Conservation (phyloP, 2,329 filamentous ascomycete genomes). For the Fusarium papillatum region DNA sequence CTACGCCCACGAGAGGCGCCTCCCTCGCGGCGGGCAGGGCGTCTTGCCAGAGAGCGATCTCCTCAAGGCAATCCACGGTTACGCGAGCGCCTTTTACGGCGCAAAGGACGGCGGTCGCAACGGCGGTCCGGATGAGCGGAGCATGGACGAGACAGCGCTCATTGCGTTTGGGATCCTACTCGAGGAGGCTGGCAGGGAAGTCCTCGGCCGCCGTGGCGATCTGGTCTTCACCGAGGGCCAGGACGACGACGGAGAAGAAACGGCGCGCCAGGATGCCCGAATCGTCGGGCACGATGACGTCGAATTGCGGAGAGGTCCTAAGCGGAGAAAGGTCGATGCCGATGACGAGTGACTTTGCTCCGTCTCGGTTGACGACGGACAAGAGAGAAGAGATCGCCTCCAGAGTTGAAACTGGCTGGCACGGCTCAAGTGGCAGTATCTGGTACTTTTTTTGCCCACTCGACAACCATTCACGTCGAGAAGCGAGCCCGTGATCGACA, state of each 20-base stretch:
- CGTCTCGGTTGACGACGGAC: background rate
- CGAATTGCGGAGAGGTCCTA: slow-evolving; percentile 42
- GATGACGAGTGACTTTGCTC: slow-evolving; percentile 30
- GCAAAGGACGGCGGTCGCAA: slow-evolving; percentile 47
- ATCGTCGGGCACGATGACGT: slow-evolving; percentile 42
- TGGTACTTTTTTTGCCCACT: slow-evolving; percentile 1
- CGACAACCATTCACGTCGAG: slow-evolving; percentile 16
- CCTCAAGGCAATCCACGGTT: slow-evolving; percentile 77
- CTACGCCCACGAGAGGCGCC: slow-evolving; percentile 71
- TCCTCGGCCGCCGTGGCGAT: slow-evolving; percentile 75
- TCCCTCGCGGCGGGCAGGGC: slow-evolving; percentile 59
- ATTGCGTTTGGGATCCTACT: slow-evolving; percentile 81
- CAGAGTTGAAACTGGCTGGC: slow-evolving; percentile 4
- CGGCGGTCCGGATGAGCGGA: slow-evolving; percentile 57
- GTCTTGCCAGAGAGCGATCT: slow-evolving; percentile 77
- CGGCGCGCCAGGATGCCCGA: slow-evolving; percentile 29
- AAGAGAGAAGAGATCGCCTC: slow-evolving; percentile 4
- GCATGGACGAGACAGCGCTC: slow-evolving; percentile 84
- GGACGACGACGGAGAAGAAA: slow-evolving; percentile 36
- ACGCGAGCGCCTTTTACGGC: slow-evolving; percentile 76
- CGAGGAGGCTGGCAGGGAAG: slow-evolving; percentile 75
- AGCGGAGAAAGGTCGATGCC: slow-evolving; percentile 49
- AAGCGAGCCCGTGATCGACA: slow-evolving; percentile 24
- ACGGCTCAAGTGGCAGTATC: slow-evolving; percentile 2
- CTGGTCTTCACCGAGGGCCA: slow-evolving; percentile 77